Conservation (phyloP, 768 basidiomycete species). For the Boletus rex-veris region DNA sequence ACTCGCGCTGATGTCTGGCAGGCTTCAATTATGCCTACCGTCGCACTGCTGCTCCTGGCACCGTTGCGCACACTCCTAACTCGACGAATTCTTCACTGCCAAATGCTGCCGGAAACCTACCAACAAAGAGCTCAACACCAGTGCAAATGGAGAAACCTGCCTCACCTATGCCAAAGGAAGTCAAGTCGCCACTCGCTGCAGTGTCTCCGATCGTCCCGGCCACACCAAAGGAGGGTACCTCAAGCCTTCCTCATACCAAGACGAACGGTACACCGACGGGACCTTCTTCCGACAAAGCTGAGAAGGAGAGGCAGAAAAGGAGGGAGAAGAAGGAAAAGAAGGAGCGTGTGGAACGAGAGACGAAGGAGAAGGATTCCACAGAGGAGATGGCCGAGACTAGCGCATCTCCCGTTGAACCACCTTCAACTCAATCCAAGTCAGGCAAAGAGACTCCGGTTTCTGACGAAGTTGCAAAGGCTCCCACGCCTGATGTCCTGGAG, state of each 20-base stretch:
- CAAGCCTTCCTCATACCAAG: conserved; percentile 31
- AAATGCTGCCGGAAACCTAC: conserved; percentile 33
- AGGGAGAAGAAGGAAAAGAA: conserved; percentile 64
- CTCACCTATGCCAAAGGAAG: conserved; percentile 28
- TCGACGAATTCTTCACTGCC: conserved; percentile 52
- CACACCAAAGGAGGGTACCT: conserved; percentile 35
- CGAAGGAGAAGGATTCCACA: conserved; percentile 37
- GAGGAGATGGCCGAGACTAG: conserved; percentile 34
- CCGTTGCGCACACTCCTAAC: conserved; percentile 55
- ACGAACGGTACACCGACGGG: conserved; percentile 32
- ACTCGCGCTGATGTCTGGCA: conserved; percentile 28
- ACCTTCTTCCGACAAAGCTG: conserved; percentile 44
- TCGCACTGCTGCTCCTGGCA: conserved; percentile 55
- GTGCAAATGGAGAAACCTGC: conserved; percentile 36
- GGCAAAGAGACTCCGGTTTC: conserved; percentile 38
- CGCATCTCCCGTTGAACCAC: conserved; percentile 22
- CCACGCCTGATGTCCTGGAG: conserved; percentile 27
- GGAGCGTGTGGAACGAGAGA: conserved; percentile 44
- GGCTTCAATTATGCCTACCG: conserved; percentile 97
- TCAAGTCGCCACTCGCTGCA: conserved; percentile 35
- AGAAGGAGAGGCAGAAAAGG: conserved; percentile 55
- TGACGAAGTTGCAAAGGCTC: conserved; percentile 23
- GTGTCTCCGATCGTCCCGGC: conserved; percentile 33
- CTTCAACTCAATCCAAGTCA: conserved; percentile 29
- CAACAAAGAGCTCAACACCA: conserved; percentile 34